Evolutionary conservation across 768 basidiomycete species (phyloP).

Genomic region (Vararia minispora): DNA sequence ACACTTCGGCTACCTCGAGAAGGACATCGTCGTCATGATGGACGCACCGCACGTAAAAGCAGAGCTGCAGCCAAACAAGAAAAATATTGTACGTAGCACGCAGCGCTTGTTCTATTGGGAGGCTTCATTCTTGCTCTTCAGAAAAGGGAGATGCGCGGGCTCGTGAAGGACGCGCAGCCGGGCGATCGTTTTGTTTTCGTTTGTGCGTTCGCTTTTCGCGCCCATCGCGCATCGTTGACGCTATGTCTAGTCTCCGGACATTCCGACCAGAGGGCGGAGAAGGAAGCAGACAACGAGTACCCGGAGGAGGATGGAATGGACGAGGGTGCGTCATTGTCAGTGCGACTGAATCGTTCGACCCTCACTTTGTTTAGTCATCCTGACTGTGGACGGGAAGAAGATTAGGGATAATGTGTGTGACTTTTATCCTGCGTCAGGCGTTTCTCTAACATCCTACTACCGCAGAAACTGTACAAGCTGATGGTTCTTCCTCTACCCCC

Average conservation of each 20-base stretch:
- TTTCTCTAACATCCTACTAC: background rate
- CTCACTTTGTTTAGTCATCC: constrained; percentile 1
- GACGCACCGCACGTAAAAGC: constrained; percentile 1
- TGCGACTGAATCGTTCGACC: background rate
- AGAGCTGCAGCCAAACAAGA: constrained; percentile 9
- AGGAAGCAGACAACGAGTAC: constrained; percentile 1
- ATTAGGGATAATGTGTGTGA: constrained; percentile 17
- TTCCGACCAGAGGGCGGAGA: constrained; percentile 12
- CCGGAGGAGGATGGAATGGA: constrained; percentile 18
- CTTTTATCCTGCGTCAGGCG: background rate
- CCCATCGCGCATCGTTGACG: background rate
- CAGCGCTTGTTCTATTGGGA: background rate
- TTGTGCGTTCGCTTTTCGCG: constrained; percentile 11
- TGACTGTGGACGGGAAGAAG: constrained; percentile 7
- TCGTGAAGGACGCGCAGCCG: constrained; percentile 12
- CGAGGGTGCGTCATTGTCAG: constrained; percentile 11
- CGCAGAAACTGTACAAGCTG: constrained; percentile 13
- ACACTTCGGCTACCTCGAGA: constrained; percentile 5
- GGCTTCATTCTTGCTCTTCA: too few species aligned
- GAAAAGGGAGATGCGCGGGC: constrained; percentile 9
- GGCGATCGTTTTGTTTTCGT: constrained; percentile 18
- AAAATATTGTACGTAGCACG: constrained; percentile 6
- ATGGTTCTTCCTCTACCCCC: constrained; percentile 13
- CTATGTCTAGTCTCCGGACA: constrained; percentile 16
- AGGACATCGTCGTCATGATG: constrained; percentile 11